Evolutionary conservation across 2,329 filamentous ascomycete species (phyloP).

Genomic region (Cyphellophora attinorum): DNA sequence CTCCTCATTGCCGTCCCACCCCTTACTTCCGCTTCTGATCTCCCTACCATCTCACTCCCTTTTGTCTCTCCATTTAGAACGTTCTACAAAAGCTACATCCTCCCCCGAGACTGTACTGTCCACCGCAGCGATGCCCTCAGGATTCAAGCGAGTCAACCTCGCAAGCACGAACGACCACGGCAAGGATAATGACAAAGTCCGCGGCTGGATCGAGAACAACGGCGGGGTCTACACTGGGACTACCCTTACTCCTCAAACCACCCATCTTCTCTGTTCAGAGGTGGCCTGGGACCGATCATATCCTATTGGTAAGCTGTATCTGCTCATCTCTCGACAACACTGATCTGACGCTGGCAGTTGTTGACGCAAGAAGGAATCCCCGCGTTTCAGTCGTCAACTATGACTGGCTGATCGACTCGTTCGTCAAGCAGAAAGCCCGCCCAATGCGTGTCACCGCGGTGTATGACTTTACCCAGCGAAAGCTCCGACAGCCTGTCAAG

Average conservation of each 20-base stretch:
- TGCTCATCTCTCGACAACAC: neutral
- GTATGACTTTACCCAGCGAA: conserved; percentile 19
- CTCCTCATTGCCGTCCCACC: too few species aligned
- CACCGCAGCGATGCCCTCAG: conserved; percentile 5
- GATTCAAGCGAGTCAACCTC: conserved; percentile 45
- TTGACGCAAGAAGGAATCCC: conserved; percentile 26
- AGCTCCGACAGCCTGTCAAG: conserved; percentile 1
- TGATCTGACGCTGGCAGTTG: conserved; percentile 24
- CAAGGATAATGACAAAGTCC: conserved; percentile 49
- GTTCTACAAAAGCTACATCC: too few species aligned
- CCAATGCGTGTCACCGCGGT: conserved; percentile 25
- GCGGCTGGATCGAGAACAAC: conserved; percentile 54
- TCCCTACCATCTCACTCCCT: neutral
- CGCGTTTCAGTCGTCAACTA: conserved; percentile 34
- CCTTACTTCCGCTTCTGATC: neutral
- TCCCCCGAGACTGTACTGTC: too few species aligned
- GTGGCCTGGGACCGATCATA: conserved; percentile 48
- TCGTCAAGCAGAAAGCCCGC: conserved; percentile 23
- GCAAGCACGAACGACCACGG: conserved; percentile 45
- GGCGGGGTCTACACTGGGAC: conserved; percentile 50
- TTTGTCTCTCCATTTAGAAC: neutral
- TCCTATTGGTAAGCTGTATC: conserved; percentile 26
- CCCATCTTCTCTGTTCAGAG: conserved; percentile 62
- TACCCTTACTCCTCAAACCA: conserved; percentile 47
- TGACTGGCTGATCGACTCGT: conserved; percentile 39